Conservation (phyloP, 805 yeast species). For the Cyberlindnera xylosilytica region DNA sequence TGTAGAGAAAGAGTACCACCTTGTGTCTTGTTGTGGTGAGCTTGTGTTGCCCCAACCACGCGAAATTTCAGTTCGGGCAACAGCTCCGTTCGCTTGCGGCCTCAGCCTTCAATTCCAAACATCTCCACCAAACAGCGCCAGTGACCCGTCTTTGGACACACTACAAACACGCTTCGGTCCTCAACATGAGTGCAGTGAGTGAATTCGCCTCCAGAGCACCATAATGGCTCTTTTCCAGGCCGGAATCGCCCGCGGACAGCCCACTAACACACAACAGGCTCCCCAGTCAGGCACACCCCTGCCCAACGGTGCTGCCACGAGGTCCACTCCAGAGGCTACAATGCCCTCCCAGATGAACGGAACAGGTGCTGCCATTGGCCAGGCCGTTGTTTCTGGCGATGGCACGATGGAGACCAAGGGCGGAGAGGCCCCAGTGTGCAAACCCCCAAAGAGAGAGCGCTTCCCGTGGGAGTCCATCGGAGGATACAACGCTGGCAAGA, state of each 20-base stretch:
- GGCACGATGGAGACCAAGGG: not conserved
- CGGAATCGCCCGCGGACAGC: not conserved
- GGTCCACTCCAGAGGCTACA: not conserved
- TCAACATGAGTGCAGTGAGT: slow-evolving; percentile 1
- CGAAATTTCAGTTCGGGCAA: slow-evolving; percentile 23
- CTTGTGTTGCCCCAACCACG: slow-evolving; percentile 7
- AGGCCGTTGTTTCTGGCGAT: not conserved
- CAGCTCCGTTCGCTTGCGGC: slow-evolving; percentile 5
- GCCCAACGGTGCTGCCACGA: slow-evolving; percentile 2
- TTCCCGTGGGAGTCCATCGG: slow-evolving; percentile 38
- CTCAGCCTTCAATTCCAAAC: not conserved
- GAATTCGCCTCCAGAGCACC: no score
- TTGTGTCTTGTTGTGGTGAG: no score
- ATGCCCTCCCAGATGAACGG: not conserved
- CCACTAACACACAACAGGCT: not conserved
- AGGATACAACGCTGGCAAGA: slow-evolving; percentile 24
- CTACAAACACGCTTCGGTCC: not conserved
- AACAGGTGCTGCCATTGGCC: slow-evolving; percentile 3
- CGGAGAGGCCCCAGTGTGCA: not conserved
- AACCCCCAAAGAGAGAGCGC: slow-evolving; percentile 10
- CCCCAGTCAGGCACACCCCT: slow-evolving; percentile 1
- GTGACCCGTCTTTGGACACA: not conserved
- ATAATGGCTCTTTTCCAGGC: no score
- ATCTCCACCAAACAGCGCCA: slow-evolving; percentile 1
- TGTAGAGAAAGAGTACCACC: no score